Conservation (phyloP, 306 rosid genomes). For the Aeschynomene evenia region DNA sequence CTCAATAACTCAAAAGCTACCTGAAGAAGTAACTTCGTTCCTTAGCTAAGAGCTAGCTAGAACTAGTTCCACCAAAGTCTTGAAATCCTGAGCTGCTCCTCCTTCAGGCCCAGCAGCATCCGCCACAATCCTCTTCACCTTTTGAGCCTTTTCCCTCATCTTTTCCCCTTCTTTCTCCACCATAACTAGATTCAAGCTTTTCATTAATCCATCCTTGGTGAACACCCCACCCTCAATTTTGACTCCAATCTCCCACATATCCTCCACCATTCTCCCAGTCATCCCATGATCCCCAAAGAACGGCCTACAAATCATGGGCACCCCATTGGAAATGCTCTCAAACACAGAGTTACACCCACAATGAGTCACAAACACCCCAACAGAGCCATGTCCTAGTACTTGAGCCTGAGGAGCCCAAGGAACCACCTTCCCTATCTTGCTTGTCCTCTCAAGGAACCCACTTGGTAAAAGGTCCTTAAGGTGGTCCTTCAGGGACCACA, state of each 20-base stretch:
- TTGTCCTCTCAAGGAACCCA: conserved; percentile 47
- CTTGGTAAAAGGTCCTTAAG: conserved; percentile 17
- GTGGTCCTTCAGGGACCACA: conserved; percentile 42
- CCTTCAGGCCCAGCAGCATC: conserved; percentile 38
- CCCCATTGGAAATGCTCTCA: conserved; percentile 48
- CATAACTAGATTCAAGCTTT: conserved; percentile 44
- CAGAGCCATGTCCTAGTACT: conserved; percentile 44
- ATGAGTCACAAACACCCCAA: conserved; percentile 52
- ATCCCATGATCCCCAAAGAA: conserved; percentile 50
- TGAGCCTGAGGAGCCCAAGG: conserved; percentile 54
- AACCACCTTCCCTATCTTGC: conserved; percentile 38
- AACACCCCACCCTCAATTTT: conserved; percentile 44
- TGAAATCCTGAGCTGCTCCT: conserved; percentile 27
- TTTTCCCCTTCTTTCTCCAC: conserved; percentile 34
- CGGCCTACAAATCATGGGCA: conserved; percentile 55
- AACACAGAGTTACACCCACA: conserved; percentile 48
- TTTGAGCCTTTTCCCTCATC: conserved; percentile 33
- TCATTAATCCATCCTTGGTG: conserved; percentile 39
- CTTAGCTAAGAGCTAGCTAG: background rate
- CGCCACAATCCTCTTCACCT: conserved; percentile 1
- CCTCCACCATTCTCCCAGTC: conserved; percentile 40
- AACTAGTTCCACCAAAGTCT: conserved; percentile 28
- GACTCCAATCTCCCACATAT: conserved; percentile 46
- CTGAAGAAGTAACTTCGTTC: no score
- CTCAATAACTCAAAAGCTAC: no score